Conservation (phyloP, 2,329 filamentous ascomycete genomes). For the Falciphora oryzae region DNA sequence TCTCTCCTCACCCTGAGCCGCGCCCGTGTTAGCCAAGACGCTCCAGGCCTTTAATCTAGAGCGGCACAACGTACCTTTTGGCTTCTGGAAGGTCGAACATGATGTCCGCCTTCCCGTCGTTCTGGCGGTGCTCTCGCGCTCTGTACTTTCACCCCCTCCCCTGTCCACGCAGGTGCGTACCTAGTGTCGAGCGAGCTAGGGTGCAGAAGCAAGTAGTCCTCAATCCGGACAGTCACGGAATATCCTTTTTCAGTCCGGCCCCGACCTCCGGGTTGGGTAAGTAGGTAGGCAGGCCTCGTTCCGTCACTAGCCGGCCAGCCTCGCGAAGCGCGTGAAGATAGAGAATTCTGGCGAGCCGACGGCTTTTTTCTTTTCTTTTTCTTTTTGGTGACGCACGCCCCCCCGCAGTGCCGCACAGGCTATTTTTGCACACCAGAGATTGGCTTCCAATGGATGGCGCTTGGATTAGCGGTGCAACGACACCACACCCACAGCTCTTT, state of each 20-base stretch:
- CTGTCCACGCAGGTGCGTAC: too few species aligned
- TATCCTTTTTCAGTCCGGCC: neutral
- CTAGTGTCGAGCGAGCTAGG: too few species aligned
- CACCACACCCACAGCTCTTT: neutral
- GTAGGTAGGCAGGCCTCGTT: neutral
- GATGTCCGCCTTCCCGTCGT: conserved; percentile 6
- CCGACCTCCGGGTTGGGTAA: neutral
- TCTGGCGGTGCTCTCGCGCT: too few species aligned
- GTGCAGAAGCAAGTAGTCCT: too few species aligned
- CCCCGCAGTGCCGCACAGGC: neutral
- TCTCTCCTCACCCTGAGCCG: conserved; percentile 45
- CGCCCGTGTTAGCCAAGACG: conserved; percentile 12
- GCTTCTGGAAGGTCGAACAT: conserved; percentile 50
- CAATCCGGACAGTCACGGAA: neutral
- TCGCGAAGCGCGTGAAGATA: too few species aligned
- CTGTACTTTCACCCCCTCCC: too few species aligned
- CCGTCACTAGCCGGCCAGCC: too few species aligned
- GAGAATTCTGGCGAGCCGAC: too few species aligned
- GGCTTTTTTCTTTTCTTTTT: too few species aligned
- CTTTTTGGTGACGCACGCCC: neutral
- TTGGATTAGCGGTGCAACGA: neutral
- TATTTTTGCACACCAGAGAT: neutral
- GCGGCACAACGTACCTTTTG: conserved; percentile 37
- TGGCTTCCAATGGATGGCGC: too few species aligned
- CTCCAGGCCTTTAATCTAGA: neutral